Base-by-base conservation (phyloP, 1,284 basidiomycete species). In the Moesziomyces aphidis region DNA sequence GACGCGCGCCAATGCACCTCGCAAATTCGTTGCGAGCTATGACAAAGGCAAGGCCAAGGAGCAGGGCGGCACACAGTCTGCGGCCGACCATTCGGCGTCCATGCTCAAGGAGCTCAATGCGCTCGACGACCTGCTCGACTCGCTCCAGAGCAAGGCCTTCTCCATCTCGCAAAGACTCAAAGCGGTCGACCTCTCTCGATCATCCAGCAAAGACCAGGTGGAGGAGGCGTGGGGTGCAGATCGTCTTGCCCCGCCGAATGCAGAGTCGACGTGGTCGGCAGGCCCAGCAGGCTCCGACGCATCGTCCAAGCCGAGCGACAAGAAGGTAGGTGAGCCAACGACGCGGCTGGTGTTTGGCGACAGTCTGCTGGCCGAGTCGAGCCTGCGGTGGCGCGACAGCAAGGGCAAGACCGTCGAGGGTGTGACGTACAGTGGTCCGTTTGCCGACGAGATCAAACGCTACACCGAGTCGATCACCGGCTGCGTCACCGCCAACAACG, bases 401-500 rank as follows among this genome's bases (percentile, higher is more conserved):
- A 62, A 63, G 24, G 73, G 73, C 50, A 59, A 57, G 15, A n/a
- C 23, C 9, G 7, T 59, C 17, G 7, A 21, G 39, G 36, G 39
- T 42, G 21, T 68, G 24, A 13, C 19, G 0, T 75, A 64, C 48
- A 39, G 44, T 6, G 68, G 68, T n/a, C 61, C 73, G 1, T 63
- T 60, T 21, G 59, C 51, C 3, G 69, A 76, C 13, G 58, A 64
- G 17, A 47, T 56, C 15, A 58, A 54, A 19, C 55, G 54, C 10
- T 76, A 55, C 58, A 23, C 34, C 24, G 65, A 76, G 39, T 60
- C 58, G 31, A 65, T 72, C 61, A 68, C 50, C 19, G 73, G 73
- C 15, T 57, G 58, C 26, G 46, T 76, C 52, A 53, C 49, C 4
- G 46, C 61, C 8, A 48, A 58, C 13, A n/a, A 31, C 22, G 50